A percentile compares a stretch with the other conserved stretches of the same genome.
phyloP scores from a whole-genome alignment of 148 eudicot genomes.

The Rhododendron ovatum region DNA sequence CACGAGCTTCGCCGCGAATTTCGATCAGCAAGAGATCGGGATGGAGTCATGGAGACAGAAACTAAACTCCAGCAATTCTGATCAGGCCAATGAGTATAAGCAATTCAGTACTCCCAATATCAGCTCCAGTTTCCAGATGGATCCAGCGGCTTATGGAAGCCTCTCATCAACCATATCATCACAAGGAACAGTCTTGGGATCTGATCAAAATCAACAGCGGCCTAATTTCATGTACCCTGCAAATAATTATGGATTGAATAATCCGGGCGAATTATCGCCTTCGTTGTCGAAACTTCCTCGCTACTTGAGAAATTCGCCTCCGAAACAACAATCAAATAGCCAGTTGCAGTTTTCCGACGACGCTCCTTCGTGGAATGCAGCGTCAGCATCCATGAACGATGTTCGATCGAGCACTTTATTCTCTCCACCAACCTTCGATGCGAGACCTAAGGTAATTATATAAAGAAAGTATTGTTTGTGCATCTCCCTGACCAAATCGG shows the following conservation, averaged over 20 bases:
- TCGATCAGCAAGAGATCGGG: conserved; percentile 36
- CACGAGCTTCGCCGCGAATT: conserved; percentile 28
- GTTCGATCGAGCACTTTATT: conserved; percentile 50
- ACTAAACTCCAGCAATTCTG: conserved; percentile 22
- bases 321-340: conserved; percentile 18
- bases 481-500: no score
- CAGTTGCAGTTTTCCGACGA: conserved; percentile 60
- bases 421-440: conserved; percentile 44
- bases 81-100: conserved; percentile 20
- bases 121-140: conserved; percentile 33
- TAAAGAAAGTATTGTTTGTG: no score
- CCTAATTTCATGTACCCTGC: conserved; percentile 28
- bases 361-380: conserved; percentile 57
- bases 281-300: conserved; percentile 45
- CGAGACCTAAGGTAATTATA: conserved; percentile 61
- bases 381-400: conserved; percentile 33
- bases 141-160: conserved; percentile 36
- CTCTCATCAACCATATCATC: conserved; percentile 21
- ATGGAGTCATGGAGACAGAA: conserved; percentile 43
- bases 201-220: conserved; percentile 4
- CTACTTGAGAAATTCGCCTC: conserved; percentile 43
- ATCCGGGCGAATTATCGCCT: conserved; percentile 5
- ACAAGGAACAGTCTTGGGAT: conserved; percentile 20
- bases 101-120: conserved; percentile 35
- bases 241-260: conserved; percentile 15